Conservation (phyloP, 176 grass and related monocot species). For the Carex scoparia region DNA sequence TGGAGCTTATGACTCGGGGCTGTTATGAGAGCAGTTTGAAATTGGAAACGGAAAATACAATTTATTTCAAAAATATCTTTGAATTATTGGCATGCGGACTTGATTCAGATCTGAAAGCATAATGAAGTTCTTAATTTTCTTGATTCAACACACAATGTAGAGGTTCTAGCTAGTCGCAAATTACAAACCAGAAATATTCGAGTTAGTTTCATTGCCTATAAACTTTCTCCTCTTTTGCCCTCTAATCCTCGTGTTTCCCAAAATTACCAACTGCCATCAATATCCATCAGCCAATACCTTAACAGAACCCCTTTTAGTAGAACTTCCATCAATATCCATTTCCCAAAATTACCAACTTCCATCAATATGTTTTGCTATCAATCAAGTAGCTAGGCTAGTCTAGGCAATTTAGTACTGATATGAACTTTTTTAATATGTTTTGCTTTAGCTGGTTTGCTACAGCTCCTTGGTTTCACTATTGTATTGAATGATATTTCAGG, state of each 20-base stretch:
- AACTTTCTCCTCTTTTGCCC: conserved; percentile 49
- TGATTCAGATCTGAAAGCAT: neutral
- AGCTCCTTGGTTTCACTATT: too few species aligned
- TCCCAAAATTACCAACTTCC: too few species aligned
- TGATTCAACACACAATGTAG: conserved; percentile 43
- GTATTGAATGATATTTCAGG: too few species aligned
- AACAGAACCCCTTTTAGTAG: conserved; percentile 41
- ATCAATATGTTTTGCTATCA: too few species aligned
- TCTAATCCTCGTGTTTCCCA: conserved; percentile 15
- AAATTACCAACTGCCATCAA: neutral
- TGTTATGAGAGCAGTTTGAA: neutral
- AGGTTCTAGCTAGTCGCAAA: conserved; percentile 30
- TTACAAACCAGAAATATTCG: conserved; percentile 13
- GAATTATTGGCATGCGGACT: neutral
- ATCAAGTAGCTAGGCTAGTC: too few species aligned
- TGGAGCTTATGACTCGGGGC: conserved; percentile 47
- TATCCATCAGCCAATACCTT: conserved; percentile 4
- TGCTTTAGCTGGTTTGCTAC: too few species aligned
- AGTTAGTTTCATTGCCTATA: conserved; percentile 49
- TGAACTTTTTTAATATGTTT: too few species aligned
- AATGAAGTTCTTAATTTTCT: neutral
- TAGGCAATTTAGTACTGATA: too few species aligned
- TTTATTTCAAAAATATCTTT: neutral
- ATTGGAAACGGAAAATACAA: neutral
- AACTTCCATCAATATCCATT: neutral